A percentile compares a stretch with the other conserved stretches of the same genome.
These are phyloP conservation scores for Hypsizygus ulmarius DNA, from an alignment of 1,284 basidiomycete species.

Conservation along the genomic window DNA sequence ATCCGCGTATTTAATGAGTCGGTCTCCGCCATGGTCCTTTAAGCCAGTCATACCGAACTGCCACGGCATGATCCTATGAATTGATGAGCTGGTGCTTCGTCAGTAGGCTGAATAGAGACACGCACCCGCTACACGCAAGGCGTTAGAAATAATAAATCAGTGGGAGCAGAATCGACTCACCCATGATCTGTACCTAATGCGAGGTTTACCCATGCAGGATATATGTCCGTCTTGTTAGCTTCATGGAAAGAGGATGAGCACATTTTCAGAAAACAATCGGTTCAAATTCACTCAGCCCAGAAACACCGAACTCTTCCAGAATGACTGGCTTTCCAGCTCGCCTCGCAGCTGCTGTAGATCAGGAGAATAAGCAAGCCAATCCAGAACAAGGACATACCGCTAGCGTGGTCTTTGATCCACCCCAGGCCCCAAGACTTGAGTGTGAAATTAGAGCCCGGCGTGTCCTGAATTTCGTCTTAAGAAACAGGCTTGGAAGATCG, in stretches of 20 bases:
- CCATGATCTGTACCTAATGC: constrained; percentile 49
- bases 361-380: neutral
- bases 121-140: constrained; percentile 28
- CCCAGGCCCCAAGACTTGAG: constrained; percentile 48
- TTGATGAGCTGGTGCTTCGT: neutral
- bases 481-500: neutral
- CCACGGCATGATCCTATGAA: constrained; percentile 53
- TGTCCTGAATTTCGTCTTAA: constrained; percentile 33
- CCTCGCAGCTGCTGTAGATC: constrained; percentile 40
- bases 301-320: constrained; percentile 55
- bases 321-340: constrained; percentile 50
- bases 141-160: neutral
- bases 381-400: constrained; percentile 28
- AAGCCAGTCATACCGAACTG: constrained; percentile 52
- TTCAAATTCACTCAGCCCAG: constrained; percentile 35
- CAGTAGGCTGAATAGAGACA: neutral
- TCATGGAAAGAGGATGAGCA: neutral
- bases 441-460: constrained; percentile 50
- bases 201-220: constrained; percentile 48
- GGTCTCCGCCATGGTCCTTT: constrained; percentile 50
- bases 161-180: constrained; percentile 32
- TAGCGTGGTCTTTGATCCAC: constrained; percentile 51
- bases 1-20: constrained; percentile 54
- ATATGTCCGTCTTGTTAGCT: constrained; percentile 52
- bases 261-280: neutral